Evolutionary conservation across 495 filamentous ascomycete genomes (phyloP).

Genomic region (Penicillium turbatum): DNA sequence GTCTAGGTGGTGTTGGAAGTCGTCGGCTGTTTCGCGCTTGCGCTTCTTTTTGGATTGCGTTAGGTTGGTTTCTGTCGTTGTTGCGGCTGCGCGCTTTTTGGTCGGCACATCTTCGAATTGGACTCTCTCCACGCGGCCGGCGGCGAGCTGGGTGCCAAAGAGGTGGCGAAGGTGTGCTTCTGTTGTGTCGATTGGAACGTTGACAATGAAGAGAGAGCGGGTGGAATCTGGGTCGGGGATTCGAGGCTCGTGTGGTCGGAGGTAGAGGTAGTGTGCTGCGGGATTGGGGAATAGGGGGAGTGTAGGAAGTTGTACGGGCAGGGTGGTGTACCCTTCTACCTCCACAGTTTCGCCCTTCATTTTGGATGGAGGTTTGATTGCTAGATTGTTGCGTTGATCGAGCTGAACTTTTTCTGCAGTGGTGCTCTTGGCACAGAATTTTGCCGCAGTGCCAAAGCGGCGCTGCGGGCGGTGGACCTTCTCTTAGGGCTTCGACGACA

Average conservation of each 20-base stretch:
- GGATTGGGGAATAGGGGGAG: constrained; percentile 53
- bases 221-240: constrained; percentile 66
- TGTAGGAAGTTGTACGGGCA: constrained; percentile 56
- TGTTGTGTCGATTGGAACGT: constrained; percentile 82
- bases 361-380: constrained; percentile 15
- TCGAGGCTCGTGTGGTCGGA: constrained; percentile 75
- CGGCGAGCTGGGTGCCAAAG: constrained; percentile 64
- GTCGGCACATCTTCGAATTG: constrained; percentile 59
- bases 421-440: constrained; percentile 20
- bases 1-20: constrained; percentile 50
- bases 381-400: constrained; percentile 15
- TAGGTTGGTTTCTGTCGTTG: constrained; percentile 24
- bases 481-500: constrained; percentile 37
- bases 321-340: constrained; percentile 45
- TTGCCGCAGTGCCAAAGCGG: constrained; percentile 16
- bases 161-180: constrained; percentile 69
- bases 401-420: constrained; percentile 17
- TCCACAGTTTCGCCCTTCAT: constrained; percentile 40
- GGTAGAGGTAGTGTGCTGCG: constrained; percentile 80
- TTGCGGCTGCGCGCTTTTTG: constrained; percentile 31
- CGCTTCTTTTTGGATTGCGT: constrained; percentile 54
- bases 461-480: constrained; percentile 11
- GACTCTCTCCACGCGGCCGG: constrained; percentile 69
- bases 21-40: constrained; percentile 54
- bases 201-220: constrained; percentile 80